Evolutionary conservation across 1,284 basidiomycete genomes (phyloP).

Genomic region (Heterobasidion occidentale): DNA sequence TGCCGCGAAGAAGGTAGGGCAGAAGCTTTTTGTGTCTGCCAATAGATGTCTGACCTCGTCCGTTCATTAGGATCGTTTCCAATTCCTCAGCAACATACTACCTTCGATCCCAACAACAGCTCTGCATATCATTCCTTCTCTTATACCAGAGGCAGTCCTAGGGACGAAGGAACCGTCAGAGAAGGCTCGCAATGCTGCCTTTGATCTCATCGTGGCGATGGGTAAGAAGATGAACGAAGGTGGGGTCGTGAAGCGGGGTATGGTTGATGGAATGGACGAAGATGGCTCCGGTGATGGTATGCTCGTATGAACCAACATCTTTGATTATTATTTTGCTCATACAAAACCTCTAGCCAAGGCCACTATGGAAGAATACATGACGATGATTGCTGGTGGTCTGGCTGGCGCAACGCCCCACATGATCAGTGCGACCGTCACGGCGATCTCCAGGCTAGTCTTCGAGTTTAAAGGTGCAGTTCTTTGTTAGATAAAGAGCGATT

Average conservation of each 20-base stretch:
- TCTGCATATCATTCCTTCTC: conserved; percentile 79
- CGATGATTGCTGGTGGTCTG: conserved; percentile 94
- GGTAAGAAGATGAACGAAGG: conserved; percentile 88
- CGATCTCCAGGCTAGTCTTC: conserved; percentile 89
- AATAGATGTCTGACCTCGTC: background rate
- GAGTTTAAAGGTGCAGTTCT: conserved; percentile 79
- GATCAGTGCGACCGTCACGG: conserved; percentile 96
- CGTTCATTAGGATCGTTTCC: conserved; percentile 69
- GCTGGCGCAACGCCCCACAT: conserved; percentile 94
- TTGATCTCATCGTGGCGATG: conserved; percentile 88
- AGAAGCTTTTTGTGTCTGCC: conserved; percentile 1
- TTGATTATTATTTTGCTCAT: background rate
- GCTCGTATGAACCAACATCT: conserved; percentile 10
- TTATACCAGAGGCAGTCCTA: conserved; percentile 95
- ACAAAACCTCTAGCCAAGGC: conserved; percentile 48
- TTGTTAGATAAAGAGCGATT: background rate
- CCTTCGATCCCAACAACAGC: conserved; percentile 62
- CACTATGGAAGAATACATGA: conserved; percentile 88
- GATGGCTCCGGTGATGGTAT: conserved; percentile 53
- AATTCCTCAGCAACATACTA: conserved; percentile 71
- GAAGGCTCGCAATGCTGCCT: conserved; percentile 84
- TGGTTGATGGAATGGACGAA: conserved; percentile 79
- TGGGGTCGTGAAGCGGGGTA: conserved; percentile 73
- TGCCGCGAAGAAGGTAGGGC: conserved; percentile 81
- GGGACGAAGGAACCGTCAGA: conserved; percentile 98